A percentile compares a stretch with the other conserved stretches of the same genome.
phyloP scores from a whole-genome alignment of 371 early-diverging fungal species.

The Mucor mucedo region DNA sequence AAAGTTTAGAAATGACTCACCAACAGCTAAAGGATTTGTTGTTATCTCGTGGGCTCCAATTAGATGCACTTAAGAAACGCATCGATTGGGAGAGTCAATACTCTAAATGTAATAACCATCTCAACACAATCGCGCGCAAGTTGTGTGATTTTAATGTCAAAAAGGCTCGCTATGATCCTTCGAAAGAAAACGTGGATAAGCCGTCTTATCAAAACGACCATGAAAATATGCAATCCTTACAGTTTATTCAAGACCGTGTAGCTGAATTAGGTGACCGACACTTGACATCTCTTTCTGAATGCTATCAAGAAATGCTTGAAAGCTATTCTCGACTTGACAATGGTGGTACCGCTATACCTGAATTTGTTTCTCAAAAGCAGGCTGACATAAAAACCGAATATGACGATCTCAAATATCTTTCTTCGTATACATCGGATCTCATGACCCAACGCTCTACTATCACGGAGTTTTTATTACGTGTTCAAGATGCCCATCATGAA shows the following conservation, averaged over 20 bases:
- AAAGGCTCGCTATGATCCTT: constrained; percentile 47
- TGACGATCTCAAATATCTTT: constrained; percentile 31
- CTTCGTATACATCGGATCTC: constrained; percentile 38
- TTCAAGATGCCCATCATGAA: constrained; percentile 47
- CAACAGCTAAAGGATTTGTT: constrained; percentile 31
- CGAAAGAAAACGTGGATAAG: constrained; percentile 39
- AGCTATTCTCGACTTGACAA: constrained; percentile 11
- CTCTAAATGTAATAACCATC: constrained; percentile 41
- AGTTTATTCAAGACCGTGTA: constrained; percentile 40
- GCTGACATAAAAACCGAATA: constrained; percentile 35
- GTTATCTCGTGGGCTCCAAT: constrained; percentile 23
- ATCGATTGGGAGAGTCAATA: constrained; percentile 47
- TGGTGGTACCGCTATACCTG: constrained; percentile 9
- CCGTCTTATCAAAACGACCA: constrained; percentile 41
- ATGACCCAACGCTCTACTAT: constrained; percentile 44
- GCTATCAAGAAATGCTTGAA: constrained; percentile 12
- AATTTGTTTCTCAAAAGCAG: constrained; percentile 32
- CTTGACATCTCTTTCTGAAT: constrained; percentile 9
- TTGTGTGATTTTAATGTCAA: constrained; percentile 50
- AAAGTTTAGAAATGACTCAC: constrained; percentile 34
- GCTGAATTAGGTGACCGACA: constrained; percentile 39
- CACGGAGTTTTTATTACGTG: constrained; percentile 46
- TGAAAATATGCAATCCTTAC: constrained; percentile 41
- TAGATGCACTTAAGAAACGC: constrained; percentile 41
- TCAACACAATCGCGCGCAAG: constrained; percentile 46